A percentile compares a stretch with the other conserved stretches of the same genome.
Conservation (phyloP, 768 basidiomycete genomes). For the Infundibulicybe gibba region DNA sequence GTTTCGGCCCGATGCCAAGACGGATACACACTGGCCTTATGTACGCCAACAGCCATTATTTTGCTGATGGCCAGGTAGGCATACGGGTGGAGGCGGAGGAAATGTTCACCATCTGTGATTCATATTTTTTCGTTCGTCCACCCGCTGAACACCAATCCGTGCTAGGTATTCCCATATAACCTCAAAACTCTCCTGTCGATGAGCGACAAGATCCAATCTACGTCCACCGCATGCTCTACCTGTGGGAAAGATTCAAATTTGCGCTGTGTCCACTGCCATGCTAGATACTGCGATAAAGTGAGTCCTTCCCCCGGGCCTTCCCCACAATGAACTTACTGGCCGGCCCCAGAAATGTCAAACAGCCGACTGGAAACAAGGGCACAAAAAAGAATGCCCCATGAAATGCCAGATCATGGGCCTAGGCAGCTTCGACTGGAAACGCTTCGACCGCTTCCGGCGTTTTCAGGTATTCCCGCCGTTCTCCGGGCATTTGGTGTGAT, state of each 20-base stretch:
- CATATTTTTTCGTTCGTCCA: background rate
- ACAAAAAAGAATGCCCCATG: background rate
- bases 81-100: constrained; percentile 1
- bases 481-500: too few species aligned
- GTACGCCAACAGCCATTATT: constrained; percentile 11
- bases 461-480: background rate
- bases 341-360: background rate
- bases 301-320: too few species aligned
- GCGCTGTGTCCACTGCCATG: constrained; percentile 9
- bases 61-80: constrained; percentile 11
- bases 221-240: constrained; percentile 2
- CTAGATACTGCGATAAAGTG: background rate
- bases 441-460: background rate
- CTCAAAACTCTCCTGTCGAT: background rate
- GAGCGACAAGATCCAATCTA: background rate
- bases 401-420: background rate
- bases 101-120: background rate
- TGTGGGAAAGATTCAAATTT: constrained; percentile 10
- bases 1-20: constrained; percentile 3
- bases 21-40: constrained; percentile 12
- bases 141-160: background rate
- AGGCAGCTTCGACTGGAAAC: background rate
- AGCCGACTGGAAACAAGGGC: background rate
- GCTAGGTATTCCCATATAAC: background rate
- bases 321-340: too few species aligned